Percentiles rank a stretch among this genome's conserved stretches.
Conservation (phyloP, 768 basidiomycete genomes). For the Podaxis sp. region DNA sequence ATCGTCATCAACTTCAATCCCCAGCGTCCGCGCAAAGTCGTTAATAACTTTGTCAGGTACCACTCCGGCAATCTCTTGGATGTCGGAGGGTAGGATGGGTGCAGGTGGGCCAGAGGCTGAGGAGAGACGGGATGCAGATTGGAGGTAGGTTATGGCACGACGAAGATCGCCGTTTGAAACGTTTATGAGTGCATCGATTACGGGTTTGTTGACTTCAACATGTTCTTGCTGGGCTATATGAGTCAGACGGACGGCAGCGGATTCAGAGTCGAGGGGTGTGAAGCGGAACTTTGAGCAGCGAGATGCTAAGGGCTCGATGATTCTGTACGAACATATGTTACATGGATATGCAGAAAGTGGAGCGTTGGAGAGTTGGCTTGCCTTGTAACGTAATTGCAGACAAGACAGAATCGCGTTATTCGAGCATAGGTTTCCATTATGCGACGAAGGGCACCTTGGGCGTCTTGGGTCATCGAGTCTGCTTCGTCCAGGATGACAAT, state of each 20-base stretch:
- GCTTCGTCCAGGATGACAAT: conserved; percentile 99
- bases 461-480: conserved; percentile 99
- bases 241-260: conserved; percentile 71
- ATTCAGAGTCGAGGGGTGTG: conserved; percentile 81
- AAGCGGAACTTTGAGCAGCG: conserved; percentile 99
- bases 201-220: conserved; percentile 54
- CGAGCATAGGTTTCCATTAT: conserved; percentile 99
- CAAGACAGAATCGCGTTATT: conserved; percentile 96
- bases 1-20: conserved; percentile 58
- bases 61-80: conserved; percentile 97
- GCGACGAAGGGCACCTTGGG: conserved; percentile 93
- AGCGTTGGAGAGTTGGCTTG: conserved; percentile 31
- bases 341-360: background rate
- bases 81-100: conserved; percentile 71
- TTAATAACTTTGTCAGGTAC: conserved; percentile 77
- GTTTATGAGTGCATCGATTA: conserved; percentile 71
- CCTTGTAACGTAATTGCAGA: conserved; percentile 99
- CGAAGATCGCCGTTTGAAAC: conserved; percentile 92
- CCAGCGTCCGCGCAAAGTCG: conserved; percentile 67
- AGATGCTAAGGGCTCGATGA: conserved; percentile 98
- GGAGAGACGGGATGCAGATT: conserved; percentile 90
- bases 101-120: conserved; percentile 70
- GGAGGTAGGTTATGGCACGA: conserved; percentile 95
- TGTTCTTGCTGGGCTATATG: conserved; percentile 81
- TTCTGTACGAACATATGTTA: conserved; percentile 46